Evolutionary conservation across 441 rosid species (phyloP), one percentile per base, ranked within the genome.

Genomic region (Biscutella laevigata): DNA sequence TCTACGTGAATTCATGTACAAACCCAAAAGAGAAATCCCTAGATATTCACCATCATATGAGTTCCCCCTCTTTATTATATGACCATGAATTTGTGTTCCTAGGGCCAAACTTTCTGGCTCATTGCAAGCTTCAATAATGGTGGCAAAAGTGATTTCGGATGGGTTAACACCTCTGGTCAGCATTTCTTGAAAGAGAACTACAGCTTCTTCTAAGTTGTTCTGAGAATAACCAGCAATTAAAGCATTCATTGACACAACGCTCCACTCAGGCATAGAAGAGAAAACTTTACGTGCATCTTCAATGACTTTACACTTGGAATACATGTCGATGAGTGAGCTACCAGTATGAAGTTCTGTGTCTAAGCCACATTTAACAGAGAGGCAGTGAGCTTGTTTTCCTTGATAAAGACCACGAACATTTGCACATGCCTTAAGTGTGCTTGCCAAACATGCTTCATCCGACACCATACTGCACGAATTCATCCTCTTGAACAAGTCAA

Each of bases 311-410:
- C 84, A 76, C 73, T 86, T 90, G 6, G 77, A 74, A 64, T 86
- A 86, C 97, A 84, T 77, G 76, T 81, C 95, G 57, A 90, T 67
- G 40, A 90, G 94, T 32, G 95, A 78, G 73, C 95, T 84, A 69
- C 91, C 97, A 32, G 80, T 47, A 64, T 81, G 88, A 19, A 87
- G 81, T 63, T 85, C 77, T 26, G 73, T 79, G 62, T 84, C 92
- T 54, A 82, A 71, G 55, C 86, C 78, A 62, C 65, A 60, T 71
- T 84, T 84, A 41, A 79, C 72, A 17, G 88, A 76, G 40, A 84
- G 68, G 70, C 89, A 75, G 56, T 90, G 92, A 53, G 78, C 50
- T 59, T 81, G 84, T 66, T 73, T 67, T 41, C 95, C 95, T 47
- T 63, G 74, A 44, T 62, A 60, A 33, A 82, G 74, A 72, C 74